phyloP scores from a whole-genome alignment of 768 basidiomycete genomes.

The Stropharia rugosoannulata region DNA sequence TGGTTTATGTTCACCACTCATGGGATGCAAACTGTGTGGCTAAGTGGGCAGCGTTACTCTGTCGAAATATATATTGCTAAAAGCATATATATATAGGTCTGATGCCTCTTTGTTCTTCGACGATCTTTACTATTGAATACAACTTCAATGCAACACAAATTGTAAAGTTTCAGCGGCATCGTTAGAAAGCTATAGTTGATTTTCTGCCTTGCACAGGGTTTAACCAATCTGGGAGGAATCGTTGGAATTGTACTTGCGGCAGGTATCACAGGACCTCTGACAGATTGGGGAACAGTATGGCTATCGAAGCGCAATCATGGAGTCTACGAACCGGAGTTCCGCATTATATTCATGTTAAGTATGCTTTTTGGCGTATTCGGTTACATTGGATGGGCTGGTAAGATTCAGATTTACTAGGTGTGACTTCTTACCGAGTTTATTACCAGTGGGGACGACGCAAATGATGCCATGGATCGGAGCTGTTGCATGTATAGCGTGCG shows the following conservation, averaged over 20 bases:
- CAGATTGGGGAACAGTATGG: slow-evolving; percentile 42
- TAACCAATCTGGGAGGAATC: slow-evolving; percentile 42
- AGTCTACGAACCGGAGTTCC: slow-evolving; percentile 46
- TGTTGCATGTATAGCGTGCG: slow-evolving; percentile 35
- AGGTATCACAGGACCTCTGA: slow-evolving; percentile 35
- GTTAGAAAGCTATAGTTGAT: neutral
- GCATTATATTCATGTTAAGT: slow-evolving; percentile 37
- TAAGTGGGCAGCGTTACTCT: slow-evolving; percentile 26
- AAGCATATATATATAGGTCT: slow-evolving; percentile 26
- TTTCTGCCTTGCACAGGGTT: slow-evolving; percentile 20
- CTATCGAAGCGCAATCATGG: slow-evolving; percentile 42
- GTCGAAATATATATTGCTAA: neutral
- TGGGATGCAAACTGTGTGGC: slow-evolving; percentile 44
- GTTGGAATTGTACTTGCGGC: slow-evolving; percentile 41
- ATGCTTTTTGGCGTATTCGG: slow-evolving; percentile 45
- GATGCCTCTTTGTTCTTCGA: slow-evolving; percentile 42
- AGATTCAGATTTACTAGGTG: neutral
- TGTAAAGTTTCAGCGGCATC: slow-evolving; percentile 15
- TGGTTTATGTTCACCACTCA: slow-evolving; percentile 37
- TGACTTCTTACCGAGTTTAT: neutral
- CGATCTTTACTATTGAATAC: slow-evolving; percentile 43
- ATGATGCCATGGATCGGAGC: slow-evolving; percentile 47
- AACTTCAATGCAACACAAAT: slow-evolving; percentile 41
- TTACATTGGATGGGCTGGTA: slow-evolving; percentile 45
- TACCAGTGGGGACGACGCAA: slow-evolving; percentile 33